Evolutionary conservation across 371 early-diverging fungal species (phyloP), one percentile per base, ranked within the genome.

Genomic region (Rhizomucor pusillus): DNA sequence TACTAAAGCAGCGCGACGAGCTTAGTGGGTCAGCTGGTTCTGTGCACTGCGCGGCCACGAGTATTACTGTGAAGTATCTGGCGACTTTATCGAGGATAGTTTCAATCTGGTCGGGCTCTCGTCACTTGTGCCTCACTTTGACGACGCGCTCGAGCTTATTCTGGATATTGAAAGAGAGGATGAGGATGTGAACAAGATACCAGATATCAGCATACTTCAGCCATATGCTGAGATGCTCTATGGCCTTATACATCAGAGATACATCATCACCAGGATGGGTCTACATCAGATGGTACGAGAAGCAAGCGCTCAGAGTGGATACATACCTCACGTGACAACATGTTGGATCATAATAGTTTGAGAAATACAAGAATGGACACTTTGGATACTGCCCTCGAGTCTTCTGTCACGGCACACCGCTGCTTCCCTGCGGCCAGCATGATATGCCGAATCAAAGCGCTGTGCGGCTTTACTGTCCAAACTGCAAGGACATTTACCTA

Each of bases 1-100:
- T n/a, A 7, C 29, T 29, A 29, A 29, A 7, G 29, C 29, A 29
- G 3, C 3, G 29, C 29, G 7, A 29, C 29, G 3, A 29, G n/a
- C n/a, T 40, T 65, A 84, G 58, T 97, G 97, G 96, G 86, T 94
- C 34, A 79, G 84, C n/a, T 93, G 95, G 94, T 97, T 91, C 71
- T 90, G 89, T 60, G 83, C 88, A 5, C 73, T 84, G 43, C 72
- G 78, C 22, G 90, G 91, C 29, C 81, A 91, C 62, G 90, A 89
- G 59, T 87, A 82, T 62, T 92, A 89, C 71, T 85, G 86, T 44
- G 87, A 90, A 59, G 87, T 94, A 1, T 84, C 89, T 39, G 89
- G 88, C 51, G 86, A 87, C 24, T 94, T 87, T 66, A 91, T 93
- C 52, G 84, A 86, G 59, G 98, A 98, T 72, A 81, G 90, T 47